A percentile compares a stretch with the other conserved stretches of the same genome.
phyloP scores from a whole-genome alignment of 1,139 yeast genomes.

The Zygoascus hellenicus region DNA sequence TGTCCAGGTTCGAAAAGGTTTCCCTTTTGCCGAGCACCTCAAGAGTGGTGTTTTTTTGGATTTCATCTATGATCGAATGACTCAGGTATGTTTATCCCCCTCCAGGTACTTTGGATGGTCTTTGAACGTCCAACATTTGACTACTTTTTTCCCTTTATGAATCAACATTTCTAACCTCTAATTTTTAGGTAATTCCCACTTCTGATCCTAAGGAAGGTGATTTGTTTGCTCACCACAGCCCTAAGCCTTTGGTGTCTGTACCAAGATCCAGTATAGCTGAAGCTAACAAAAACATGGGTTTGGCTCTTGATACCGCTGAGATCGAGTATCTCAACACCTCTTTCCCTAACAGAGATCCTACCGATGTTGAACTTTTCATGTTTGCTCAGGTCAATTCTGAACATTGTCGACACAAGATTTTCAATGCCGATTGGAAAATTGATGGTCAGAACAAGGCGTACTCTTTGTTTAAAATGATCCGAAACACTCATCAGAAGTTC shows the following conservation, averaged over 20 bases:
- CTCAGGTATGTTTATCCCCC: slow-evolving; percentile 50
- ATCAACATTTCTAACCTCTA: neutral
- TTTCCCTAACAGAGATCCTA: slow-evolving; percentile 88
- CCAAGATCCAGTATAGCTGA: slow-evolving; percentile 58
- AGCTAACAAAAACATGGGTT: slow-evolving; percentile 80
- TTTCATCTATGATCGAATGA: slow-evolving; percentile 90
- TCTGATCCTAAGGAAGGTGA: slow-evolving; percentile 59
- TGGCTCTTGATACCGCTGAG: slow-evolving; percentile 91
- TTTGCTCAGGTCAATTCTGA: slow-evolving; percentile 99
- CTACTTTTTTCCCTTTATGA: no score
- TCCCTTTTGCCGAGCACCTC: slow-evolving; percentile 54
- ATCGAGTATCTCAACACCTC: slow-evolving; percentile 77
- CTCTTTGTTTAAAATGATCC: slow-evolving; percentile 88
- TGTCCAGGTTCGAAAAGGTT: slow-evolving; percentile 62
- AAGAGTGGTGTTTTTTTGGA: slow-evolving; percentile 52
- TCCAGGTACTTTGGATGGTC: neutral
- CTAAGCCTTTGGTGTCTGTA: slow-evolving; percentile 74
- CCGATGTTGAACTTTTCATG: slow-evolving; percentile 97
- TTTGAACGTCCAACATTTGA: slow-evolving; percentile 35
- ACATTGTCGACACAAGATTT: slow-evolving; percentile 98
- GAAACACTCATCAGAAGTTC: slow-evolving; percentile 79
- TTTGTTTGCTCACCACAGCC: slow-evolving; percentile 70
- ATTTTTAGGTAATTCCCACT: slow-evolving; percentile 32
- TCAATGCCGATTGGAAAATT: slow-evolving; percentile 97
- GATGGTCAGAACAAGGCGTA: slow-evolving; percentile 71